Evolutionary conservation across 2,329 filamentous ascomycete species (phyloP), one percentile per base, ranked within the genome.

Genomic region (Pestalotiopsis sp.): DNA sequence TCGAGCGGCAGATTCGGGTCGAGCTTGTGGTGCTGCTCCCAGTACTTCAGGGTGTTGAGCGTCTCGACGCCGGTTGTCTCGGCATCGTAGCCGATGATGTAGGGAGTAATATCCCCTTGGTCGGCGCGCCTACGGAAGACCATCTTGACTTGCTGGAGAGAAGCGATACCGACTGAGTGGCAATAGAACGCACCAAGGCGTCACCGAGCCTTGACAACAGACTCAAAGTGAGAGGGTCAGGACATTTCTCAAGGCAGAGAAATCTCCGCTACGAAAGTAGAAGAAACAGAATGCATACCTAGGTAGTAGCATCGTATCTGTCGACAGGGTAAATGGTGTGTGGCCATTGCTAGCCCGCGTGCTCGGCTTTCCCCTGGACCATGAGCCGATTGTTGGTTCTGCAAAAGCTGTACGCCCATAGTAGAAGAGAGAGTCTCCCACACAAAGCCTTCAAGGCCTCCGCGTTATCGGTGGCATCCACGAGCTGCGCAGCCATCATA

Each of bases 1-100:
- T 87, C 84, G 52, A 85, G 76, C 2, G 85, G 85, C 68, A 90
- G 74, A 69, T 89, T 89, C 59, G 86, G 87, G 74, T 90, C 87
- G 81, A 85, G 87, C 64, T 83, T 81, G 72, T 88, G 87, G 69
- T 85, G 81, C 65, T 82, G 79, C 72, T 84, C 82, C 71, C 88
- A 83, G 60, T 83, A 74, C 64, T 80, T 79, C 64, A 83, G 70
- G 3, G 69, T 73, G 49, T 72, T 68, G 12, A 75, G 68, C 20
- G 69, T 68, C 52, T 72, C 70, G 52, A 64, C 65, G 23, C 74
- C 75, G 20, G 71, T 69, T 3, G 67, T 65, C 23, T 73, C 74
- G 55, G 64, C 72, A 39, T 68, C 67, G 41, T 73, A 72, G 55
- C 72, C 72, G 57, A 69, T 69, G 57, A 65, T 68, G 38, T 72